Evolutionary conservation across 257 asterid genomes (phyloP), one percentile per base, ranked within the genome.

Genomic region (Petunia axillaris): DNA sequence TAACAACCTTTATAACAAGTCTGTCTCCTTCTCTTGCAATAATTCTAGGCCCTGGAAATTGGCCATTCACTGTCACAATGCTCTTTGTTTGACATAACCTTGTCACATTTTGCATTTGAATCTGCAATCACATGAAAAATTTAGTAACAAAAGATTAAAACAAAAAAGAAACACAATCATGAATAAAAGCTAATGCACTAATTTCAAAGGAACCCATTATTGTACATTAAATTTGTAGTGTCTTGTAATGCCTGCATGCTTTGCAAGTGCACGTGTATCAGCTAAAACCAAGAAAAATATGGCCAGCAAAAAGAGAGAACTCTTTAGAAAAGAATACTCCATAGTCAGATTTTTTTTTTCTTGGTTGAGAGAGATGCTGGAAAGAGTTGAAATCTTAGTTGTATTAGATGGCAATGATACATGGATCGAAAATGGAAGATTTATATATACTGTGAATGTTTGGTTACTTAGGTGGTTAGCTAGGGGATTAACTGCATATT

Each of bases 21-120:
- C 87, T 84, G 79, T 91, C 96, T 44, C 96, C 96, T 87, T 91
- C 94, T 77, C 92, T 86, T 58, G 92, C 94, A 8, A 85, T 84
- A 79, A 91, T 85, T 46, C 88, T 80, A 38, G 96, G 94, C 75
- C 94, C 96, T 15, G 93, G 96, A 84, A 90, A 83, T 63, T 87
- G 88, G 48, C 94, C 94, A 40, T 90, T 91, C 1, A 91, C 96
- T 0, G 96, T 88, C 48, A 88, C 91, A 48, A 91, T 90, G 74
- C 81, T 91, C 87, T 88, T 91, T 13, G 88, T 83, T 76, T 87
- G 89, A 82, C 96, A 91, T 62, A 91, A 80, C 43, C 91, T 87
- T 10, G 89, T 90, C 77, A 87, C 88, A 5, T 60, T 90, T 74
- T 88, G 82, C 93, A 90, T 88, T 83, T 86, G 84, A 14, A 91